Evolutionary conservation across 1,139 yeast genomes (phyloP), one percentile per base, ranked within the genome.

Genomic region (Hansenula anomala): DNA sequence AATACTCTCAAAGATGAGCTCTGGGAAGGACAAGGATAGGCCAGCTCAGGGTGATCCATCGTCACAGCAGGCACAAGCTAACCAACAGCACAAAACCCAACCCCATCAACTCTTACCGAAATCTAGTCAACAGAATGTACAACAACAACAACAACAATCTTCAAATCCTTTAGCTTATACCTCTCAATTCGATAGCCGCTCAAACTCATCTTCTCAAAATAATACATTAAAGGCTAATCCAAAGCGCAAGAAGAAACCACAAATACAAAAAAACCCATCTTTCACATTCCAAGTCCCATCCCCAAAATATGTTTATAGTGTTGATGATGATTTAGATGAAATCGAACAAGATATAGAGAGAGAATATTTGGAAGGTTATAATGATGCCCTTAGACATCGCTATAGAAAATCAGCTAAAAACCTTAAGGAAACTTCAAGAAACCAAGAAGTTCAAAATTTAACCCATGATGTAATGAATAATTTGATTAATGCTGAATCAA

Each of bases 311-410:
- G 58, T 82, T 3, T 83, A 78, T 54, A 77, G 85, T 22, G 92
- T 85, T 0, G 95, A 86, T 57, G 95, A 86, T 56, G 87, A 81
- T 50, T 82, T 78, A 31, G 75, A 71, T 36, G 85, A 77, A 43
- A 65, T 75, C 12, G 80, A 75, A 44, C 73, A 72, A 14, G 84
- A 75, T 50, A 51, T 72, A 36, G 81, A 77, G 46, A 58, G 82
- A 19, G 82, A 80, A 45, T 83, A 83, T 51, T 54, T 78, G 28
- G 94, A 82, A 55, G 92, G 92, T 0, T 79, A 78, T 49, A 73
- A 72, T 31, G 92, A 81, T 54, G 94, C 90, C 0, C 55, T 84
- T 38, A 42, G 51, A 68, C 75, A 49, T 72, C 60, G 50, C 47
- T 71, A 53, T 47, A 43, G 54, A 47, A 39, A 54, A 48, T 44